A percentile compares a stretch with the other conserved stretches of the same genome.
Conservation (phyloP, 2,329 filamentous ascomycete genomes). For the Talaromyces sp. region DNA sequence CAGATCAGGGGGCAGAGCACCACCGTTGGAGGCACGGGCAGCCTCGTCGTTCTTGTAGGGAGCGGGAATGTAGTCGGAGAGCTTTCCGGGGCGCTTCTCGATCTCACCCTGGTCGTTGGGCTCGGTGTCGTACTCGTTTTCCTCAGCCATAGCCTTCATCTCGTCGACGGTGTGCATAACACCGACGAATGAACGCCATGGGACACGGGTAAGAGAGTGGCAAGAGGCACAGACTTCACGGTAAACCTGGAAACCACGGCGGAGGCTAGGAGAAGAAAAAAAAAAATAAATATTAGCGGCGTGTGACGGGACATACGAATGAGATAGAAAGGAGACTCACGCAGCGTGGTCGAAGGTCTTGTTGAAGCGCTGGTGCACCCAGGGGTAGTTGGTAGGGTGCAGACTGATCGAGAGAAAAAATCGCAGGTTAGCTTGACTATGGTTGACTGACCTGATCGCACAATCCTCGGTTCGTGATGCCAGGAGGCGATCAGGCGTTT, state of each 20-base stretch:
- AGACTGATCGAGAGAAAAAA: conserved; percentile 62
- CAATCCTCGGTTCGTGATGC: conserved; percentile 29
- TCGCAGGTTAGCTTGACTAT: conserved; percentile 27
- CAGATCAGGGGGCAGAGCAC: conserved; percentile 95
- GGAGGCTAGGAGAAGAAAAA: conserved; percentile 65
- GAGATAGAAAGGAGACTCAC: conserved; percentile 59
- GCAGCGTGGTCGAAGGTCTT: conserved; percentile 97
- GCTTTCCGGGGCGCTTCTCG: conserved; percentile 97
- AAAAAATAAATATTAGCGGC: conserved; percentile 24
- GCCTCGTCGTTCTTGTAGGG: conserved; percentile 99
- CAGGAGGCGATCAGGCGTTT: conserved; percentile 19
- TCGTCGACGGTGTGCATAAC: conserved; percentile 93
- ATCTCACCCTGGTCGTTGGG: conserved; percentile 98
- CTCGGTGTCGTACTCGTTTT: conserved; percentile 98
- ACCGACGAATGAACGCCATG: conserved; percentile 90
- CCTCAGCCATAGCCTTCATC: conserved; percentile 94
- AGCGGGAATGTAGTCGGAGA: conserved; percentile 91
- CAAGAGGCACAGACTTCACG: conserved; percentile 96
- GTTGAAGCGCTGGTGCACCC: conserved; percentile 88
- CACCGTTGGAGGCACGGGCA: conserved; percentile 95
- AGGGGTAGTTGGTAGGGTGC: conserved; percentile 88
- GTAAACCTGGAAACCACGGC: conserved; percentile 99
- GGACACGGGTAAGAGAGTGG: conserved; percentile 93
- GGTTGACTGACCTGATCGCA: conserved; percentile 23
- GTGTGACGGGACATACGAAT: conserved; percentile 1